A percentile compares a stretch with the other conserved stretches of the same genome.
These are phyloP conservation scores for Avena atlantica DNA, from an alignment of 176 grass and related monocot genomes.

Conservation along the genomic window DNA sequence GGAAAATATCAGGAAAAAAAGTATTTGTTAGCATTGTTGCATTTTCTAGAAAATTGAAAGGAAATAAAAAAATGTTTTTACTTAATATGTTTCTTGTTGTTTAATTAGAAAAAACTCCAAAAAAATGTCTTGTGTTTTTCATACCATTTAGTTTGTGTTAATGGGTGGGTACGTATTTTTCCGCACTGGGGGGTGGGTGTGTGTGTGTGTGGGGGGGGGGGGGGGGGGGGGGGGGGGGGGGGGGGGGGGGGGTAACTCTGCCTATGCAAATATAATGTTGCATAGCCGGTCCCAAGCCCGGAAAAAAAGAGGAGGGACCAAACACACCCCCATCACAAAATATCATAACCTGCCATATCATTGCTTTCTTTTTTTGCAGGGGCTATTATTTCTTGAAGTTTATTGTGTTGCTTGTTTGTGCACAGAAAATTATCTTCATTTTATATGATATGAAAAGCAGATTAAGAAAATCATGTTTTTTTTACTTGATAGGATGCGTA, in stretches of 20 bases:
- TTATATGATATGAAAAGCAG: too few relatives aligned
- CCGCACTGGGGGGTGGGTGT: too few relatives aligned
- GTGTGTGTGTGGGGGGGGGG: too few relatives aligned
- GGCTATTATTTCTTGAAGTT: too few relatives aligned
- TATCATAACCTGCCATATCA: neutral
- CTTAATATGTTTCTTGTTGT: neutral
- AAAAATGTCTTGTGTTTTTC: neutral
- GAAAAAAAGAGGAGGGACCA: neutral
- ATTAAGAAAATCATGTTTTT: too few relatives aligned
- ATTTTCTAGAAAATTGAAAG: neutral
- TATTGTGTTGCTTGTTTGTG: too few relatives aligned
- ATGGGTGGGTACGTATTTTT: neutral
- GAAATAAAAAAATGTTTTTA: neutral
- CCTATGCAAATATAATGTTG: neutral
- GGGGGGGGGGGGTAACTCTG: neutral
- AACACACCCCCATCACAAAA: neutral
- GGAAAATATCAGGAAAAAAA: too few relatives aligned
- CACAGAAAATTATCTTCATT: too few relatives aligned
- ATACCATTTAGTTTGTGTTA: neutral
- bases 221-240: too few relatives aligned
- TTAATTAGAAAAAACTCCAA: neutral
- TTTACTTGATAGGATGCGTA: too few relatives aligned
- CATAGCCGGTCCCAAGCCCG: neutral
- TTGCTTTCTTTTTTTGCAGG: too few relatives aligned
- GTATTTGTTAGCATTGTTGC: neutral